Evolutionary conservation across 1,284 basidiomycete genomes (phyloP), one percentile per base, ranked within the genome.

Genomic region (Fomitopsis pinicola): DNA sequence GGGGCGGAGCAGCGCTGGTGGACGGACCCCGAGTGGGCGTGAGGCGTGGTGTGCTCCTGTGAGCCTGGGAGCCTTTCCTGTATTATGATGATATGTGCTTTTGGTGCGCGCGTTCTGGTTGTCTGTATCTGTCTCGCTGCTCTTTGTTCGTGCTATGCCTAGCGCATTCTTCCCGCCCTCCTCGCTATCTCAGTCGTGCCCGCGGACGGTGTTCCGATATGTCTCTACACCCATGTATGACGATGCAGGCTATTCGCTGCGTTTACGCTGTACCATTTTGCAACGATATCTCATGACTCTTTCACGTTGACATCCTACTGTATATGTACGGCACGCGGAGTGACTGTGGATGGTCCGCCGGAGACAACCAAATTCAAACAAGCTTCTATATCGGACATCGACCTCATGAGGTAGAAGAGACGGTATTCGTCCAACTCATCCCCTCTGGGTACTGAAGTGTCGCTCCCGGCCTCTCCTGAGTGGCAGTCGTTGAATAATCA

Each of bases 1-100:
- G 87, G 85, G 3, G 79, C 81, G 22, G 84, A 85, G 59, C 86
- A 84, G 75, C 77, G 79, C 53, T 88, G 86, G 85, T 88, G 86
- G 83, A 66, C 65, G 15, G 69, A 67, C 53, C 65, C 70, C 10
- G 42, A 68, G 54, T 73, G 69, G 68, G 71, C 70, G 56, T 73
- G 60, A 64, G 33, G 45, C 17, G 26, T 22, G 5, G n/a, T 19
- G 22, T 22, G 22, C 22, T 22, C 22, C 22, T 22, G 22, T 22
- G 22, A 22, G 22, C 22, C 22, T 22, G 22, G 1, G 22, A 22
- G 22, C 22, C 22, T 22, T 22, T 22, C 22, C 22, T 19, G n/a
- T 5, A 33, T 33, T 33, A 19, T 44, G 38, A 15, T 14, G 38
- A 12, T 3, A 15, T 14, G 38, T 4, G 5, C 38, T 3, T 40